Conservation (phyloP, 331 rosid genomes). For the Cydonia oblonga region DNA sequence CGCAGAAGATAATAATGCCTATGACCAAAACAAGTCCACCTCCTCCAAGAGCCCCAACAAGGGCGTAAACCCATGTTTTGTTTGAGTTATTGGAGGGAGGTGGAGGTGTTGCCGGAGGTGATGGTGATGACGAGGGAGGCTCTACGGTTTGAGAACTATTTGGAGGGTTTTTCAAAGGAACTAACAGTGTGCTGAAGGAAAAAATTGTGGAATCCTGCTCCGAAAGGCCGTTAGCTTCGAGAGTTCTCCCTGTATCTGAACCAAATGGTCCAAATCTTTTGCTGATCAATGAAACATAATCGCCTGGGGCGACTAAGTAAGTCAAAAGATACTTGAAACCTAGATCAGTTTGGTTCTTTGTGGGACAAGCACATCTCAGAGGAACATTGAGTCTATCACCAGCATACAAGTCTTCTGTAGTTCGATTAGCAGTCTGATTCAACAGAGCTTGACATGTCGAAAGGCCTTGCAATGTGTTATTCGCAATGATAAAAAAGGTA, state of each 20-base stretch:
- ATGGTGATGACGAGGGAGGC: slow-evolving; percentile 26
- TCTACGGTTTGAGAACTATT: slow-evolving; percentile 26
- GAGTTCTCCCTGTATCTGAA: slow-evolving; percentile 8
- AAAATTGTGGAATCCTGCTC: slow-evolving; percentile 1
- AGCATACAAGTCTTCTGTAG: not conserved
- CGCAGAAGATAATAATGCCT: slow-evolving; percentile 26
- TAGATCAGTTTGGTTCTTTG: slow-evolving; percentile 48
- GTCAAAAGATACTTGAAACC: slow-evolving; percentile 48
- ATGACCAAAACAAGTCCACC: slow-evolving; percentile 21
- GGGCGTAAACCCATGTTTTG: slow-evolving; percentile 51
- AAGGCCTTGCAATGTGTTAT: slow-evolving; percentile 52
- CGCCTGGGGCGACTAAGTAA: slow-evolving; percentile 30
- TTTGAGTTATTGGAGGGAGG: slow-evolving; percentile 27
- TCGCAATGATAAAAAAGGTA: slow-evolving; percentile 20
- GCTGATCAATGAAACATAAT: slow-evolving; percentile 27
- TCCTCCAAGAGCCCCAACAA: slow-evolving; percentile 54
- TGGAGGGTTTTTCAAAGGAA: slow-evolving; percentile 66
- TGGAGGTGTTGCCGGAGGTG: slow-evolving; percentile 22
- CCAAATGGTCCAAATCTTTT: slow-evolving; percentile 41
- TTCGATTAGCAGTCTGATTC: slow-evolving; percentile 20
- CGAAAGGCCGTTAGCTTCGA: slow-evolving; percentile 52
- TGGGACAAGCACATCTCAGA: slow-evolving; percentile 93
- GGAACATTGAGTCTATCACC: slow-evolving; percentile 42
- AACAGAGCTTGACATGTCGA: slow-evolving; percentile 68
- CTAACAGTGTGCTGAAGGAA: slow-evolving; percentile 46